Evolutionary conservation across 768 basidiomycete species (phyloP).

Genomic region (Podaxis rugospora): DNA sequence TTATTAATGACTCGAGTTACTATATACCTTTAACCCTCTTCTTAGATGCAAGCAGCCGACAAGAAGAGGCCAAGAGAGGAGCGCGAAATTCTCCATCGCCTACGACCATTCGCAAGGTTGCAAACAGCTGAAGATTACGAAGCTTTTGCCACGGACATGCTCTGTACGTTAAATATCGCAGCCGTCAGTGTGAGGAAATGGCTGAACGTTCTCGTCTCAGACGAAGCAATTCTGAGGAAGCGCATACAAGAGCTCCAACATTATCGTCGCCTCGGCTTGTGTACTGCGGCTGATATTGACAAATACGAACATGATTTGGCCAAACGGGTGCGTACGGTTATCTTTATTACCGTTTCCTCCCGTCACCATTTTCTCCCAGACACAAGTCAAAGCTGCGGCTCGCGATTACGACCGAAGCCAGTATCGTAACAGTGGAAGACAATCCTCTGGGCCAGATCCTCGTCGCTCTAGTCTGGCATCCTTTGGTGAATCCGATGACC

Average conservation of each 20-base stretch:
- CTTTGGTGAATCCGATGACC: conserved; percentile 44
- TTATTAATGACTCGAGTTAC: conserved; percentile 14
- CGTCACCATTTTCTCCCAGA: conserved; percentile 30
- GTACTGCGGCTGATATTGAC: conserved; percentile 83
- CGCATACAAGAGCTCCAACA: conserved; percentile 89
- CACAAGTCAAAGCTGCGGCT: conserved; percentile 56
- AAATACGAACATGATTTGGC: conserved; percentile 76
- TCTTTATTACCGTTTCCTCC: conserved; percentile 2
- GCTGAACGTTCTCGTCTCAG: conserved; percentile 33
- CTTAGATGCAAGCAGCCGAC: conserved; percentile 84
- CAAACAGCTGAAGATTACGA: conserved; percentile 94
- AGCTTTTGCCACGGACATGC: conserved; percentile 77
- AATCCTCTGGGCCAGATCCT: conserved; percentile 52
- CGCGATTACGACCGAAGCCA: conserved; percentile 55
- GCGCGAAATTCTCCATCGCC: conserved; percentile 81
- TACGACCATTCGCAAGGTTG: conserved; percentile 86
- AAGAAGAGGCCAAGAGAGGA: conserved; percentile 91
- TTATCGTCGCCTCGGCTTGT: conserved; percentile 82
- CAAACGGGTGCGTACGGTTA: conserved; percentile 55
- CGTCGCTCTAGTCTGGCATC: conserved; percentile 38
- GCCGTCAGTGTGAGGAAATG: not conserved
- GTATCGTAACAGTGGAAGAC: conserved; percentile 45
- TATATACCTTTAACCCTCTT: conserved; percentile 6
- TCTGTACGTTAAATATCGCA: conserved; percentile 55
- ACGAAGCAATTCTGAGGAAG: conserved; percentile 84